Evolutionary conservation across 306 rosid species (phyloP).

Genomic region (Datisca glomerata): DNA sequence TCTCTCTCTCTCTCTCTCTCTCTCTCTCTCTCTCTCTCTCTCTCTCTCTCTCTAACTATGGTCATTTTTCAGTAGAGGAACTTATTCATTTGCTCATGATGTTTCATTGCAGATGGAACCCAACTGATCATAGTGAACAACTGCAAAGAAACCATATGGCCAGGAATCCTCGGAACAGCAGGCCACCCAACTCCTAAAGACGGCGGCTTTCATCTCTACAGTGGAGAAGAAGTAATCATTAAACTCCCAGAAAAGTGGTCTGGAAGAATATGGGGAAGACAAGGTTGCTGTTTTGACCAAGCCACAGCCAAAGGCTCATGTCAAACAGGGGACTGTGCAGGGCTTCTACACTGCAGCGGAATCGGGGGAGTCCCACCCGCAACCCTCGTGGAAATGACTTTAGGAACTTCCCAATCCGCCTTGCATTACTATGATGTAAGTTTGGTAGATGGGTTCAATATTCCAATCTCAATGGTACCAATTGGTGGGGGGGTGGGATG

Average conservation of each 20-base stretch:
- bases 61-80: background rate
- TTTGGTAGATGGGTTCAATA: constrained; percentile 54
- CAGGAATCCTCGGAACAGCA: constrained; percentile 47
- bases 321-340: constrained; percentile 57
- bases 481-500: constrained; percentile 23
- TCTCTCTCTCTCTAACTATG: background rate
- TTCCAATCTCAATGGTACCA: constrained; percentile 44
- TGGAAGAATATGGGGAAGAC: constrained; percentile 71
- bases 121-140: constrained; percentile 50
- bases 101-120: constrained; percentile 30
- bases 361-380: constrained; percentile 54
- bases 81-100: background rate
- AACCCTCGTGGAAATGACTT: constrained; percentile 51
- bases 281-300: constrained; percentile 44
- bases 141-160: constrained; percentile 67
- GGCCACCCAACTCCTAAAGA: constrained; percentile 36
- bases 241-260: constrained; percentile 49
- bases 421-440: constrained; percentile 65
- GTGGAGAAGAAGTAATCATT: constrained; percentile 32
- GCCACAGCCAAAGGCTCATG: constrained; percentile 37
- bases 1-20: constrained; percentile 22
- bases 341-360: constrained; percentile 44
- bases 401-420: constrained; percentile 33
- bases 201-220: constrained; percentile 55
- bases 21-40: constrained; percentile 6